Percentiles rank a stretch among this genome's conserved stretches.
These are phyloP conservation scores for Penicillium dipodomyicola DNA, from an alignment of 495 filamentous ascomycete species.

Conservation along the genomic window DNA sequence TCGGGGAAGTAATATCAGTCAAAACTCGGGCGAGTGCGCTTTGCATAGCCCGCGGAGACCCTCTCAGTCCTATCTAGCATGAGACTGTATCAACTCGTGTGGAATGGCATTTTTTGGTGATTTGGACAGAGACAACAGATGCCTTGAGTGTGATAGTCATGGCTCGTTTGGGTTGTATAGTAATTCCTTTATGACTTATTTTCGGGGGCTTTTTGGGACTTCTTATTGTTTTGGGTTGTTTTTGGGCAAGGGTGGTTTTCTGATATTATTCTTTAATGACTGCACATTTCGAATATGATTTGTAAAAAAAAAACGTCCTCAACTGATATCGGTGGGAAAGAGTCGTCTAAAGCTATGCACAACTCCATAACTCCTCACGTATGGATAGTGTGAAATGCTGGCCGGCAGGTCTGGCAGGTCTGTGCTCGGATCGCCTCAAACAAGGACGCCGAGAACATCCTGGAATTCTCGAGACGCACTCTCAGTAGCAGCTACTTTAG, in stretches of 20 bases:
- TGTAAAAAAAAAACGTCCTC: not conserved
- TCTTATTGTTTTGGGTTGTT: not conserved
- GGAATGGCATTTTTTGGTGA: not conserved
- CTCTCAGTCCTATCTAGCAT: not conserved
- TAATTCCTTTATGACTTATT: not conserved
- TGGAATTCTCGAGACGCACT: not conserved
- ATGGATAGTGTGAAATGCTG: not conserved
- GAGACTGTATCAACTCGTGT: not conserved
- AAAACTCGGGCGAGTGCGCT: slow-evolving; percentile 33
- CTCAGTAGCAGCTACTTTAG: not conserved
- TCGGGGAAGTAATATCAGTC: slow-evolving; percentile 38
- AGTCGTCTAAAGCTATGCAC: not conserved
- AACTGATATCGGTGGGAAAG: not conserved
- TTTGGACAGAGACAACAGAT: not conserved
- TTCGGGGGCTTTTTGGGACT: not conserved
- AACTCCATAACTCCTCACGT: too few species aligned
- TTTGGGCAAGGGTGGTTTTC: not conserved
- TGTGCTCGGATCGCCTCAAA: not conserved
- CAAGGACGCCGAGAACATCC: not conserved
- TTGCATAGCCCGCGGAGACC: slow-evolving; percentile 21
- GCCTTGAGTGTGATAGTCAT: not conserved
- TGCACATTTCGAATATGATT: not conserved
- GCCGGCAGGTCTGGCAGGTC: not conserved
- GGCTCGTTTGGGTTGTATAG: not conserved
- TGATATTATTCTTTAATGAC: not conserved